These are phyloP conservation scores for Russula olivacea DNA, from an alignment of 768 basidiomycete species.

Conservation along the genomic window DNA sequence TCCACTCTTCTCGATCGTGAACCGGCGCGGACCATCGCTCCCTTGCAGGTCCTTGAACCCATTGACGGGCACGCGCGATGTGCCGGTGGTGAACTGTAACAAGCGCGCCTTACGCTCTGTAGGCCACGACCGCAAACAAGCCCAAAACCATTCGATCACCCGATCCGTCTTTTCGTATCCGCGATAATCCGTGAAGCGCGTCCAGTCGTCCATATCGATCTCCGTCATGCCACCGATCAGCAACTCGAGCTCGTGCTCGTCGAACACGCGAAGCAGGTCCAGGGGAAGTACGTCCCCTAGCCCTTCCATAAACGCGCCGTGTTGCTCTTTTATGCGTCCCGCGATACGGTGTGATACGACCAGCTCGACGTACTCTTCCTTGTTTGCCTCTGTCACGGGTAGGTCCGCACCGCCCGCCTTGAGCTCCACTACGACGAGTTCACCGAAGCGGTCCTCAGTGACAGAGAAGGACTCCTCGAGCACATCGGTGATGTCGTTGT, in stretches of 20 bases:
- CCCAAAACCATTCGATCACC: slow-evolving; percentile 95
- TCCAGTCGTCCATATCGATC: slow-evolving; percentile 75
- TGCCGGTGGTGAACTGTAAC: slow-evolving; percentile 84
- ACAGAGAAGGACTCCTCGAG: slow-evolving; percentile 67
- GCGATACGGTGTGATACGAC: slow-evolving; percentile 82
- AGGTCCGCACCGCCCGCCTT: slow-evolving; percentile 54
- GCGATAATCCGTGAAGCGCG: slow-evolving; percentile 89
- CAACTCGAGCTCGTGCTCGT: slow-evolving; percentile 83
- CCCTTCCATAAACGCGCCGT: slow-evolving; percentile 79
- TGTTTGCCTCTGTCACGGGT: slow-evolving; percentile 67
- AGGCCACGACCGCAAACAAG: slow-evolving; percentile 85
- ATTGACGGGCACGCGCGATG: slow-evolving; percentile 81
- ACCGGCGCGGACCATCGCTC: slow-evolving; percentile 84
- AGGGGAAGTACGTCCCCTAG: slow-evolving; percentile 78
- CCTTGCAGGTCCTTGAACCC: slow-evolving; percentile 95
- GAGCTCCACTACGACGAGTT: slow-evolving; percentile 61
- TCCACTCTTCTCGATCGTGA: slow-evolving; percentile 93
- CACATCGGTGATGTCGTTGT: slow-evolving; percentile 70
- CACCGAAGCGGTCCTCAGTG: slow-evolving; percentile 72
- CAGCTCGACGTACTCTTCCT: slow-evolving; percentile 69
- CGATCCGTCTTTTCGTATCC: slow-evolving; percentile 82
- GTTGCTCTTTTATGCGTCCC: slow-evolving; percentile 76
- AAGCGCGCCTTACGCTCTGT: slow-evolving; percentile 81
- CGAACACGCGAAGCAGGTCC: slow-evolving; percentile 83
- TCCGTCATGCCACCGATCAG: slow-evolving; percentile 78